phyloP scores from a whole-genome alignment of 2,329 filamentous ascomycete species.

The Botrytis squamosa region DNA sequence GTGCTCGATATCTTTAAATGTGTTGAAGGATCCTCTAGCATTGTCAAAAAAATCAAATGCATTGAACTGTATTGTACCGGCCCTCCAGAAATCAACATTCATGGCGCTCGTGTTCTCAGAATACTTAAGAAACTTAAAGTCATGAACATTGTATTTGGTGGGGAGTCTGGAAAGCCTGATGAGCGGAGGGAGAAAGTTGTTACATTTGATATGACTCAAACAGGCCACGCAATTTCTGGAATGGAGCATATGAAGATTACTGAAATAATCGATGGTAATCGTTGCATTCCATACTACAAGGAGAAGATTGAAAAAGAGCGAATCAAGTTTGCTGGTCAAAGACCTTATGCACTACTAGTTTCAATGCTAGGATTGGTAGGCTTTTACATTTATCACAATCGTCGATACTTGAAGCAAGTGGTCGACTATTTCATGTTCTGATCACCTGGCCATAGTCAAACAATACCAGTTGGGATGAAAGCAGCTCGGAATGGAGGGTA shows the following conservation, averaged over 20 bases:
- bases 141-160: not conserved
- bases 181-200: not conserved
- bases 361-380: not conserved
- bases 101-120: not conserved
- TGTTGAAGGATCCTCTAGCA: not conserved
- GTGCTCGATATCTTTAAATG: not conserved
- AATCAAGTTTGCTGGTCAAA: not conserved
- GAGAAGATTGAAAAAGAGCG: not conserved
- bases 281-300: not conserved
- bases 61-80: not conserved
- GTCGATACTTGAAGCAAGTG: not conserved
- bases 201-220: not conserved
- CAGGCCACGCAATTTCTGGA: not conserved
- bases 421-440: not conserved
- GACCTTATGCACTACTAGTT: not conserved
- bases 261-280: too few species aligned
- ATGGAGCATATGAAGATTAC: not conserved
- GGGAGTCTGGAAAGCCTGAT: not conserved
- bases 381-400: not conserved
- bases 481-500: not conserved
- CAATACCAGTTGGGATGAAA: not conserved
- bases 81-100: not conserved
- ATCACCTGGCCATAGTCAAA: not conserved
- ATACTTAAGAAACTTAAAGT: not conserved
- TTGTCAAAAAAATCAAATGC: not conserved